phyloP scores from a whole-genome alignment of 768 basidiomycete genomes.

The Suillus tomentosus region DNA sequence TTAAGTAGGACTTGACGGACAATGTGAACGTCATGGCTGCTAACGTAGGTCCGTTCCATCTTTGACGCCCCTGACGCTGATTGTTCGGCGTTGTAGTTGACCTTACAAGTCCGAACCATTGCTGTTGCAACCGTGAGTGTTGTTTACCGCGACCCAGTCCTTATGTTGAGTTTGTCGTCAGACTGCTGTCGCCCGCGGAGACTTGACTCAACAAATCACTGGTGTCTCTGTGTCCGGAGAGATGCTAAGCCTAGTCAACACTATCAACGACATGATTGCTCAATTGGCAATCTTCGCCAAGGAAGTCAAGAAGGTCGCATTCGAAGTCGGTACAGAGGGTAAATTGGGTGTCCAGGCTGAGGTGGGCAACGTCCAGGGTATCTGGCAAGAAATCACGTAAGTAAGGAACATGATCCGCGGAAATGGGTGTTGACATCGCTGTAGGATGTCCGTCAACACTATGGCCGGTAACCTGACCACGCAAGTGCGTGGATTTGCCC shows the following conservation, averaged over 20 bases:
- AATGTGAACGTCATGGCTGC: constrained; percentile 96
- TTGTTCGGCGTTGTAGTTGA: constrained; percentile 55
- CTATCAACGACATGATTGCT: constrained; percentile 90
- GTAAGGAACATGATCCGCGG: constrained; percentile 30
- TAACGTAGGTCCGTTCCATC: constrained; percentile 57
- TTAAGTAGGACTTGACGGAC: constrained; percentile 75
- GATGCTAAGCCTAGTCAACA: constrained; percentile 94
- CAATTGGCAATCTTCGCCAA: constrained; percentile 69
- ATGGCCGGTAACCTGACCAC: constrained; percentile 98
- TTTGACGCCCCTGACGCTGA: not conserved
- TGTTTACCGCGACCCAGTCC: not conserved
- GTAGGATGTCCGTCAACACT: constrained; percentile 91
- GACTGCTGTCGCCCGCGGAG: constrained; percentile 93
- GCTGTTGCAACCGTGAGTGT: constrained; percentile 82
- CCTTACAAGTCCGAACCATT: constrained; percentile 90
- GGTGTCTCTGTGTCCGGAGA: constrained; percentile 94
- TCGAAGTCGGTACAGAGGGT: constrained; percentile 98
- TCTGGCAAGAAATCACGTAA: constrained; percentile 98
- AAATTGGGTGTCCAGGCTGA: constrained; percentile 98
- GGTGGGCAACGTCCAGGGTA: constrained; percentile 94
- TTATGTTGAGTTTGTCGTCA: constrained; percentile 27
- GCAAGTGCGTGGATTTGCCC: constrained; percentile 98
- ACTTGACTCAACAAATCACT: constrained; percentile 90
- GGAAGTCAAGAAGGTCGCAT: constrained; percentile 92
- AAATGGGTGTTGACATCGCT: constrained; percentile 8